Base-by-base conservation (phyloP, 202 grass and related monocot genomes). In the Zizania palustris region DNA sequence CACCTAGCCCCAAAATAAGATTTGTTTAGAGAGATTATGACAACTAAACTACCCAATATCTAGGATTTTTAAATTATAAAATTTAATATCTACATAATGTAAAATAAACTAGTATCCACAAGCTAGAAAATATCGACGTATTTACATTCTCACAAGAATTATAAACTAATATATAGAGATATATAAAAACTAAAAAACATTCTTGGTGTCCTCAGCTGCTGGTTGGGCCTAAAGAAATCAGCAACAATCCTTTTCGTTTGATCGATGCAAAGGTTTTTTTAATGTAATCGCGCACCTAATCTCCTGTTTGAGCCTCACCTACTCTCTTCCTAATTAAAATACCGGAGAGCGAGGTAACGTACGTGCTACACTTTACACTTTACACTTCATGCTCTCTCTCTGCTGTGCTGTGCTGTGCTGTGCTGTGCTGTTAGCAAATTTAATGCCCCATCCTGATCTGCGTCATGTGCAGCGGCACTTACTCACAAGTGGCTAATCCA, bases 331-430 rank as follows among this genome's bases (percentile, higher is more conserved):
- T 66, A 71, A n/a, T n/a, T n/a, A n/a, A n/a, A 49, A 83, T 69
- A 11, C 84, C 79, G 54, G 39, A 37, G 42, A 72, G 6, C 74
- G 67, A 5, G 37, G 45, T 33, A 74, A 48, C 73, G 67, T 67
- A 78, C 67, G 7, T 65, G 45, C 69, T 22, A 69, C 51, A 9
- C 85, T 82, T 67, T 22, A 69, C 51, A 9, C 85, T 82, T 67
- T 61, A 82, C 78, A 54, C 79, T 60, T 65, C 35, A 77, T 60
- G 73, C 40, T 28, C 28, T 28, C 40, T n/a, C n/a, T n/a, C n/a
- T n/a, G n/a, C n/a, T 10, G n/a, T 14, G 39, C 4, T 51, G 10
- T 33, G 5, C 13, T 60, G 40, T n/a, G n/a, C n/a, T 10, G n/a
- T 14, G 39, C 4, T 51, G 10, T 33, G 5, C 13, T 60, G 40